Evolutionary conservation across 345 rosid species (phyloP).

Genomic region (Eucalyptus albens): DNA sequence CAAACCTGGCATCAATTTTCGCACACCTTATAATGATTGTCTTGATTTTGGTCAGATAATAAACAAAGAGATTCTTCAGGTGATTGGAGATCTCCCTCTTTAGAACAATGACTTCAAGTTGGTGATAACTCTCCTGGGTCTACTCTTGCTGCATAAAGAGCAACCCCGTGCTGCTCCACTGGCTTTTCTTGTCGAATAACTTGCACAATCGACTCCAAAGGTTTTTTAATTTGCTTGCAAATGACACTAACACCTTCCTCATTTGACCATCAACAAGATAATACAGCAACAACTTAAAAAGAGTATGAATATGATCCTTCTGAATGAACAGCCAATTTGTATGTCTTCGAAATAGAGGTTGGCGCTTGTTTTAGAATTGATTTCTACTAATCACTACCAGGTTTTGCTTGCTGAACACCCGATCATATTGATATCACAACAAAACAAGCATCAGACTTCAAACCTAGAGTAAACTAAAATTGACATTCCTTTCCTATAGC

Average conservation of each 20-base stretch:
- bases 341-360: neutral
- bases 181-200: neutral
- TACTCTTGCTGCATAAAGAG: neutral
- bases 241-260: neutral
- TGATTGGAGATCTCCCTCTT: neutral
- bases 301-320: neutral
- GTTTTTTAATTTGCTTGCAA: neutral
- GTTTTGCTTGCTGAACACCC: neutral
- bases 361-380: rapidly evolving
- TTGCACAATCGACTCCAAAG: neutral
- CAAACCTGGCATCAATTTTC: too few relatives aligned
- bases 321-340: neutral
- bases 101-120: neutral
- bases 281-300: neutral
- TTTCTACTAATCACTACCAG: neutral
- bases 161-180: neutral
- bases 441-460: neutral
- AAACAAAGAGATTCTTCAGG: too few relatives aligned
- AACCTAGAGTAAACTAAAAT: neutral
- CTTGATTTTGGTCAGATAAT: too few relatives aligned
- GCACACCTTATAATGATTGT: too few relatives aligned
- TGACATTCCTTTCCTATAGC: neutral
- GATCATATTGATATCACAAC: neutral
- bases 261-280: neutral
- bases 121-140: neutral